Evolutionary conservation across 306 rosid species (phyloP).

Genomic region (Casuarina glauca): DNA sequence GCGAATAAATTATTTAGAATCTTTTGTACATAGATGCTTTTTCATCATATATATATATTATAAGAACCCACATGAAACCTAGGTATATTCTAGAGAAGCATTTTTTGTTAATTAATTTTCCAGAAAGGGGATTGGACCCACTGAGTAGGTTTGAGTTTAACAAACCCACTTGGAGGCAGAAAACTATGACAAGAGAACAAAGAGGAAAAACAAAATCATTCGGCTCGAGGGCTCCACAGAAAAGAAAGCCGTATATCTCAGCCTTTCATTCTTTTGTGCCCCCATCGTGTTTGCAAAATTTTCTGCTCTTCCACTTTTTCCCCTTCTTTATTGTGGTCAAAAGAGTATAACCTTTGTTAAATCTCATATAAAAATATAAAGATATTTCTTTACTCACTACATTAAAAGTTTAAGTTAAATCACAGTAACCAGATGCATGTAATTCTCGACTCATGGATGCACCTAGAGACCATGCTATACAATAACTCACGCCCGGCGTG

Average conservation of each 20-base stretch:
- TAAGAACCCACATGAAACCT: too few relatives aligned
- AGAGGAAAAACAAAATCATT: not conserved
- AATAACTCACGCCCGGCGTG: not conserved
- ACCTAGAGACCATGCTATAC: not conserved
- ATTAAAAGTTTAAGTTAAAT: too few relatives aligned
- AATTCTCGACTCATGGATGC: not conserved
- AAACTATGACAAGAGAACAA: not conserved
- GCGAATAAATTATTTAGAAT: too few relatives aligned
- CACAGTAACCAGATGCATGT: not conserved
- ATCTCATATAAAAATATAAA: too few relatives aligned
- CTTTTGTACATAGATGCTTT: too few relatives aligned
- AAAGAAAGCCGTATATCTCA: not conserved
- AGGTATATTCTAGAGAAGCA: too few relatives aligned
- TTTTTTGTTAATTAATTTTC: too few relatives aligned
- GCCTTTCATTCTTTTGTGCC: not conserved
- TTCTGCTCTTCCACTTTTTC: not conserved
- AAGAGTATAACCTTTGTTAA: not conserved
- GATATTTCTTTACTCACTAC: too few relatives aligned
- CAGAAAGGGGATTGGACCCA: too few relatives aligned
- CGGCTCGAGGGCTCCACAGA: not conserved
- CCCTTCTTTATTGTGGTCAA: not conserved
- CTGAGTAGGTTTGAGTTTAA: too few relatives aligned
- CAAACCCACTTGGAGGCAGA: too few relatives aligned
- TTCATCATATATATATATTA: too few relatives aligned
- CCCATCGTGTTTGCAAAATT: not conserved